These are phyloP conservation scores for Mycena galopus DNA, from an alignment of 768 basidiomycete genomes.

Conservation along the genomic window DNA sequence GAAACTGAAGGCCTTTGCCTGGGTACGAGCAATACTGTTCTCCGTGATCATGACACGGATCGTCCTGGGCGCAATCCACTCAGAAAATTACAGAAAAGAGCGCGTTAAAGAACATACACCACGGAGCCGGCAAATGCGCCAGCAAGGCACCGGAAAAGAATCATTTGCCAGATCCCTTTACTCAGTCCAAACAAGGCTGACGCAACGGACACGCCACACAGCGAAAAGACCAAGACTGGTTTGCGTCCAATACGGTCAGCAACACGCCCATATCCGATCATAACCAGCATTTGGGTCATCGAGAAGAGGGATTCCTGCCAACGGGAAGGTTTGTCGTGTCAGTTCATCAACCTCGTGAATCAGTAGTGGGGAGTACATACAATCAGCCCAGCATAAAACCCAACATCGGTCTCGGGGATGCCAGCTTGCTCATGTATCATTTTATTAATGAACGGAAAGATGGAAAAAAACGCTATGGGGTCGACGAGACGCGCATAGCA, in stretches of 20 bases:
- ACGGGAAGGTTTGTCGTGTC: not conserved
- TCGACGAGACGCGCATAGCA: slow-evolving; percentile 25
- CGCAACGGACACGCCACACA: slow-evolving; percentile 19
- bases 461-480: slow-evolving; percentile 24
- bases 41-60: slow-evolving; percentile 23
- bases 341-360: not conserved
- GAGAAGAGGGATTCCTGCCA: slow-evolving; percentile 20
- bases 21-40: slow-evolving; percentile 8
- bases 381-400: slow-evolving; percentile 23
- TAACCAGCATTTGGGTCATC: slow-evolving; percentile 19
- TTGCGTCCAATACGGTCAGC: slow-evolving; percentile 30
- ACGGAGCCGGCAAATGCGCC: slow-evolving; percentile 28
- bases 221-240: slow-evolving; percentile 25
- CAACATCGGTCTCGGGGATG: slow-evolving; percentile 13
- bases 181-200: slow-evolving; percentile 27
- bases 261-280: slow-evolving; percentile 19
- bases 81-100: not conserved
- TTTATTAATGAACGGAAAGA: slow-evolving; percentile 23
- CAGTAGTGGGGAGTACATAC: slow-evolving; percentile 4
- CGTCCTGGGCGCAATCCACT: not conserved
- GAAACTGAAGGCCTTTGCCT: slow-evolving; percentile 23
- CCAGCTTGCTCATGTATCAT: slow-evolving; percentile 17
- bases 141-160: slow-evolving; percentile 28
- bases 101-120: not conserved
- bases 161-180: slow-evolving; percentile 28